Conservation (phyloP, 2,329 filamentous ascomycete species). For the Aspergillus pseudotamarii region DNA sequence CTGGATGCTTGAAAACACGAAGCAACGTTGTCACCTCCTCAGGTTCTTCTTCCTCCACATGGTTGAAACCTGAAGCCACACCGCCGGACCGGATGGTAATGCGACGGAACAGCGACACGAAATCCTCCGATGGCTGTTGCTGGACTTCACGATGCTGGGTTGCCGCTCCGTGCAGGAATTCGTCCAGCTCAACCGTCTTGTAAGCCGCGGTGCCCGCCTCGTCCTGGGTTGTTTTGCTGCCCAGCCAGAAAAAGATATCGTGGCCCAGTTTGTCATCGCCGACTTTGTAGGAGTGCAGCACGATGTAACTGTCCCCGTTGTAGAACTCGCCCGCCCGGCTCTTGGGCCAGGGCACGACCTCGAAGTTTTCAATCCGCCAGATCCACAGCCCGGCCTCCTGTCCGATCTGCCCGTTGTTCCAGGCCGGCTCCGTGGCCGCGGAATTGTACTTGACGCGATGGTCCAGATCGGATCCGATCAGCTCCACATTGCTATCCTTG, state of each 20-base stretch:
- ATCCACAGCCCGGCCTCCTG: conserved; percentile 57
- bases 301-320: conserved; percentile 70
- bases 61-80: conserved; percentile 63
- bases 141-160: conserved; percentile 69
- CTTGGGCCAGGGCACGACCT: conserved; percentile 64
- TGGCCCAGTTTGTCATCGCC: conserved; percentile 56
- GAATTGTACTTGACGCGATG: conserved; percentile 70
- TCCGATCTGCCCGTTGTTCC: conserved; percentile 63
- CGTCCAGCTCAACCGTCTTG: conserved; percentile 71
- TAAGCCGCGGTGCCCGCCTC: conserved; percentile 70
- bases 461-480: conserved; percentile 66
- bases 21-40: conserved; percentile 57
- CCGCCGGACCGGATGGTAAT: conserved; percentile 64
- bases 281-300: conserved; percentile 62
- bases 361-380: conserved; percentile 70
- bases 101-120: conserved; percentile 62
- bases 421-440: conserved; percentile 66
- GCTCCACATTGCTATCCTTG: conserved; percentile 68
- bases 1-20: conserved; percentile 65
- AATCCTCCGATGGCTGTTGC: conserved; percentile 60
- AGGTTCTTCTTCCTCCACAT: conserved; percentile 57
- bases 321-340: conserved; percentile 63
- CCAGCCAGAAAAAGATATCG: conserved; percentile 73
- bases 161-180: conserved; percentile 64
- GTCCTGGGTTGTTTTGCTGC: conserved; percentile 66